Base-by-base conservation (phyloP, 768 basidiomycete genomes). In the Fomitopsis pulvina region DNA sequence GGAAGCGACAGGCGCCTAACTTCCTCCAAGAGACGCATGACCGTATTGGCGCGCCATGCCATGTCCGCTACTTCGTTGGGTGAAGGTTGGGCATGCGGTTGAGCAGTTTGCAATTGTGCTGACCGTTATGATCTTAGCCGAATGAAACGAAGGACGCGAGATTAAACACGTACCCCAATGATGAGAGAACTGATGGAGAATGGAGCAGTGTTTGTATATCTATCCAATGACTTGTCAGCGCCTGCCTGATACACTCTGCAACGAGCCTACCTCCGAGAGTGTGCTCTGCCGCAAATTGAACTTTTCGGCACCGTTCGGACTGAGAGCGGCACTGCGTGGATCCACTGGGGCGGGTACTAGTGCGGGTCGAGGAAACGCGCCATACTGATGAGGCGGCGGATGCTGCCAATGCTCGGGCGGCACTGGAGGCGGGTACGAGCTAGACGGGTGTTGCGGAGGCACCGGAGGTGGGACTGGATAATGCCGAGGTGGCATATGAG, bases 21-120 rank as follows among this genome's bases (percentile, higher is more conserved):
- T 37, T 80, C 76, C 55, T 87, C 83, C 30, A 89, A 66, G 18
- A 90, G 73, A 44, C 78, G 76, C 18, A 88, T 80, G 22, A 91
- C 86, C 45, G 77, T 68, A 45, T 72, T 69, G 20, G 87, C 87
- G 27, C 77, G 74, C 14, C 76, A 74, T 8, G 79, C 73, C 87
- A 90, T 91, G 53, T 87, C 82, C 42, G 72, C 67, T 9, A 88
- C 63, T 61, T 89, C 86, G 2, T 69, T 67, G 6, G 73, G 63
- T 8, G 68, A 52, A 4, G 85, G 85, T 53, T 79, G 80, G 6
- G 67, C 62, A 34, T 77, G 71, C 2, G 79, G 74, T 10, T 71
- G 57, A 38, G 65, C 70, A 2, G 69, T 62, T 50, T 81, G 81
- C 22, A 44, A 48, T 47, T 67, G 62, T 4, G 67, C 66, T 69